Conservation (phyloP, 805 yeast species). For the Saturnispora kantuleensis region DNA sequence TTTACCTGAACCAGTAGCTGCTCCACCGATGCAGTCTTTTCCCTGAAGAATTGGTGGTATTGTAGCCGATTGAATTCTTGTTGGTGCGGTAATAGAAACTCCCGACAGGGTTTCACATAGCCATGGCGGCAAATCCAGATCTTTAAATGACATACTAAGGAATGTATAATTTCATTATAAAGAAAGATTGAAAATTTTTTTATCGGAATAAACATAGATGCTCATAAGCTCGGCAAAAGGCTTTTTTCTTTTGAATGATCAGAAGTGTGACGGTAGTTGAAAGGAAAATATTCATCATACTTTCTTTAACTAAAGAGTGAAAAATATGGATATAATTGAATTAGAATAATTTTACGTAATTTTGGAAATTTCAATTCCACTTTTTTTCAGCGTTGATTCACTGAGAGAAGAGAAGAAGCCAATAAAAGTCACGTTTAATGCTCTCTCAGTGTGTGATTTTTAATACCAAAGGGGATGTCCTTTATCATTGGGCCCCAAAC, state of each 20-base stretch:
- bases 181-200: too few relatives aligned
- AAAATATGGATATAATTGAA: too few relatives aligned
- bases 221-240: too few relatives aligned
- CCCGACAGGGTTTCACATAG: slow-evolving; percentile 67
- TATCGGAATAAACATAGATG: too few relatives aligned
- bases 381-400: too few relatives aligned
- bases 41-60: slow-evolving; percentile 81
- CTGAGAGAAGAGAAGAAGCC: neutral
- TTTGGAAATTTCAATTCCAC: too few relatives aligned
- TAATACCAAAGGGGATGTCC: slow-evolving; percentile 1
- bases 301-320: too few relatives aligned
- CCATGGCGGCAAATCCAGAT: slow-evolving; percentile 80
- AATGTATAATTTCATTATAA: too few relatives aligned
- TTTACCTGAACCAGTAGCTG: slow-evolving; percentile 96
- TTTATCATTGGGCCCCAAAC: neutral
- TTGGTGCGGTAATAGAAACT: slow-evolving; percentile 77
- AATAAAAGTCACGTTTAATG: neutral
- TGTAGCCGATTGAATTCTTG: slow-evolving; percentile 79
- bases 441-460: slow-evolving; percentile 6
- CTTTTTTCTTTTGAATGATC: too few relatives aligned
- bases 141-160: slow-evolving; percentile 12
- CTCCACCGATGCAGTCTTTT: slow-evolving; percentile 94
- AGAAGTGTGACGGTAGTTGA: too few relatives aligned
- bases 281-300: too few relatives aligned
- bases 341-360: too few relatives aligned